Percentiles rank a stretch among this genome's conserved stretches.
These are phyloP conservation scores for Heliamphora pulchella DNA, from an alignment of 179 eudicot species.

Conservation along the genomic window DNA sequence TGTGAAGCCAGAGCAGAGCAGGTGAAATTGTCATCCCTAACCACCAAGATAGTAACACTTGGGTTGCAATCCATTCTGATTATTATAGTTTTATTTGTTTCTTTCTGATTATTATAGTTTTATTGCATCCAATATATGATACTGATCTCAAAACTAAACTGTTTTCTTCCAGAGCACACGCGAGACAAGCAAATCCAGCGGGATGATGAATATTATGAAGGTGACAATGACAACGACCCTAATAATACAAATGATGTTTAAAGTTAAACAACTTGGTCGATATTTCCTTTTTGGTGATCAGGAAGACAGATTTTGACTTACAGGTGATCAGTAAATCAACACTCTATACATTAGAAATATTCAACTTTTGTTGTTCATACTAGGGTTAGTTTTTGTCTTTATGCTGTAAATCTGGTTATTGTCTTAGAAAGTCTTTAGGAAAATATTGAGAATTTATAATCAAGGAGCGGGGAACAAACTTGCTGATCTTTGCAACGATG, in stretches of 20 bases:
- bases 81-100: too few species aligned
- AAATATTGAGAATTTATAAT: too few species aligned
- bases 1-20: too few species aligned
- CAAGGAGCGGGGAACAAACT: too few species aligned
- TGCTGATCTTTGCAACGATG: too few species aligned
- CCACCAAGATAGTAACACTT: too few species aligned
- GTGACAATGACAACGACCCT: conserved; percentile 81
- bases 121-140: neutral
- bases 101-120: neutral
- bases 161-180: conserved; percentile 48
- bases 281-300: neutral
- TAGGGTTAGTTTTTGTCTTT: neutral
- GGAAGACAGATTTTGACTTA: conserved; percentile 5
- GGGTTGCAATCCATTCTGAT: too few species aligned
- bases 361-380: neutral
- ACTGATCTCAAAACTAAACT: neutral
- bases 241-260: conserved; percentile 41
- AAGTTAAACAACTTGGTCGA: conserved; percentile 7
- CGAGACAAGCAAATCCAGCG: conserved; percentile 76
- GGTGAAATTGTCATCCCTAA: too few species aligned
- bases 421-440: neutral
- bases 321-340: neutral
- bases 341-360: neutral
- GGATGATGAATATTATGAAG: conserved; percentile 84
- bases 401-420: neutral